A percentile compares a stretch with the other conserved stretches of the same genome.
These are phyloP conservation scores for Phellopilus nigrolimitatus DNA, from an alignment of 1,284 basidiomycete species.

Conservation along the genomic window DNA sequence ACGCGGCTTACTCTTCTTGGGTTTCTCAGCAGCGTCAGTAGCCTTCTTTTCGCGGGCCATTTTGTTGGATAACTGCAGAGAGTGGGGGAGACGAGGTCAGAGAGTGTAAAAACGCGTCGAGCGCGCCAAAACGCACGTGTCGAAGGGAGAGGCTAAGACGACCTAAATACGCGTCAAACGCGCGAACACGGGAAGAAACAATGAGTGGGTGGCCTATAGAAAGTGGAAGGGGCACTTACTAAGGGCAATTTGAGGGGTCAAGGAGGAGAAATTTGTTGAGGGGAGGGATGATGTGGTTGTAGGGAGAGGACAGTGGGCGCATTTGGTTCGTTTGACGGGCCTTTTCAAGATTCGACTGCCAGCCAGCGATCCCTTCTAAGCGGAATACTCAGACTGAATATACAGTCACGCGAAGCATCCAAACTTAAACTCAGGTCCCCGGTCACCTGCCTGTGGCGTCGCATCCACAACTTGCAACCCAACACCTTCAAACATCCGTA, in stretches of 20 bases:
- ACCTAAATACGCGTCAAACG: slow-evolving; percentile 6
- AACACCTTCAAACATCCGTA: too few relatives aligned
- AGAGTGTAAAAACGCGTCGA: slow-evolving; percentile 18
- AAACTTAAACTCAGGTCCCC: slow-evolving; percentile 6
- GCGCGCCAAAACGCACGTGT: slow-evolving; percentile 17
- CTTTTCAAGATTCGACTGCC: slow-evolving; percentile 18
- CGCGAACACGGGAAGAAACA: slow-evolving; percentile 1
- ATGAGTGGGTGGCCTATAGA: neutral
- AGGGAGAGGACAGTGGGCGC: slow-evolving; percentile 11
- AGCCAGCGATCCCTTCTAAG: slow-evolving; percentile 16
- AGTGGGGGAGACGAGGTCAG: slow-evolving; percentile 8
- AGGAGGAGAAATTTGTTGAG: slow-evolving; percentile 10
- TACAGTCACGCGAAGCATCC: slow-evolving; percentile 14
- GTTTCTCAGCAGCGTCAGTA: slow-evolving; percentile 29
- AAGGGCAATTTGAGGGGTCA: neutral
- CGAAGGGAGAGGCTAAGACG: slow-evolving; percentile 9
- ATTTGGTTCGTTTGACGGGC: slow-evolving; percentile 19
- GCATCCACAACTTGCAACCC: too few relatives aligned
- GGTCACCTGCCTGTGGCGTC: slow-evolving; percentile 7
- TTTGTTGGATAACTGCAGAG: neutral
- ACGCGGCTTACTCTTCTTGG: slow-evolving; percentile 28
- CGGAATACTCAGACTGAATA: slow-evolving; percentile 18
- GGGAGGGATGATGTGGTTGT: slow-evolving; percentile 18
- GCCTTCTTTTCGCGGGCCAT: slow-evolving; percentile 32
- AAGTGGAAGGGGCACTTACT: slow-evolving; percentile 8